Conservation (phyloP, 2,329 filamentous ascomycete species). For the Raffaelea ambrosiae region DNA sequence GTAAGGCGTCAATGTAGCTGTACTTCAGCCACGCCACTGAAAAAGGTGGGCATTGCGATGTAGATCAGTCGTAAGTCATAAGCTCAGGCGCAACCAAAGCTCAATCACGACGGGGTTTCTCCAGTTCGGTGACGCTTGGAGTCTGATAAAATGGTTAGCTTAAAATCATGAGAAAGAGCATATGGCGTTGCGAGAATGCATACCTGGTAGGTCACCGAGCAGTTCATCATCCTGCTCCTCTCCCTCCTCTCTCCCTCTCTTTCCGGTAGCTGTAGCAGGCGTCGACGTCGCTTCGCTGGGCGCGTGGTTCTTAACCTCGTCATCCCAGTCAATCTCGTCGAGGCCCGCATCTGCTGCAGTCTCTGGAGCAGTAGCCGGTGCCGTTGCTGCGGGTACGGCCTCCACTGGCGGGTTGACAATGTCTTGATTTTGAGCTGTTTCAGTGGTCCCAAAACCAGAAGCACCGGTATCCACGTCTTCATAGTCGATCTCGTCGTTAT, state of each 20-base stretch:
- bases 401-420: neutral
- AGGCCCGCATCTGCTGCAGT: neutral
- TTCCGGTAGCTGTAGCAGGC: constrained; percentile 18
- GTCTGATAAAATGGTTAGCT: constrained; percentile 19
- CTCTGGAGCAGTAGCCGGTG: constrained; percentile 1
- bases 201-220: constrained; percentile 25
- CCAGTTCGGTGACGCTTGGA: constrained; percentile 41
- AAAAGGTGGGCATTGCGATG: neutral
- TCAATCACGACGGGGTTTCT: constrained; percentile 3
- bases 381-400: neutral
- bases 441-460: neutral
- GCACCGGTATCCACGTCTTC: constrained; percentile 12
- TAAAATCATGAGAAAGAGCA: neutral
- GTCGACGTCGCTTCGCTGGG: constrained; percentile 13
- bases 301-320: constrained; percentile 24
- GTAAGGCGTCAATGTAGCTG: constrained; percentile 4
- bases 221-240: constrained; percentile 11
- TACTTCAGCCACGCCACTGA: constrained; percentile 10
- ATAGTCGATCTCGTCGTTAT: constrained; percentile 29
- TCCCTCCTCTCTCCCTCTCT: constrained; percentile 20
- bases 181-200: neutral
- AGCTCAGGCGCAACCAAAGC: neutral
- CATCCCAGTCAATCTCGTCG: constrained; percentile 28
- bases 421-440: constrained; percentile 1
- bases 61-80: neutral